These are phyloP conservation scores for Amylocystis lapponica DNA, from an alignment of 768 basidiomycete species.

Conservation along the genomic window DNA sequence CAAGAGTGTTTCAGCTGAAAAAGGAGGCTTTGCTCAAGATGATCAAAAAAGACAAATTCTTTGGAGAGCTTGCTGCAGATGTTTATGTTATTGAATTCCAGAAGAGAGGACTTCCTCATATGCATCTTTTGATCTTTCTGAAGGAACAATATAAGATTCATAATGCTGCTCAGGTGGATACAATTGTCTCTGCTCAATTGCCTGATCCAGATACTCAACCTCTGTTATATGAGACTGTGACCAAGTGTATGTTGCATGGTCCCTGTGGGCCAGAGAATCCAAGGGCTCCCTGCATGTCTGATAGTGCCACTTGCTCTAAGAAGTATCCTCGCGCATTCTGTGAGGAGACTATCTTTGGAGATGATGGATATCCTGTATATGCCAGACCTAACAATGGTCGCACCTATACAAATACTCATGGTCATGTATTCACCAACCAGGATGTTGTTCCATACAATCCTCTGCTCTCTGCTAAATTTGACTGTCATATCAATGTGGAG, in stretches of 20 bases:
- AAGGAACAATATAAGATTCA: conserved; percentile 25
- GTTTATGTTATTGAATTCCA: conserved; percentile 56
- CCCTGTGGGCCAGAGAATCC: too few relatives aligned
- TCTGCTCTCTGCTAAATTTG: conserved; percentile 27
- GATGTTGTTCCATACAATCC: conserved; percentile 39
- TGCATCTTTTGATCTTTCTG: conserved; percentile 45
- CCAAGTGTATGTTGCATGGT: conserved; percentile 41
- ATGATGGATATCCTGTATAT: conserved; percentile 38
- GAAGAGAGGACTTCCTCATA: conserved; percentile 50
- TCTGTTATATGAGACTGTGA: conserved; percentile 34
- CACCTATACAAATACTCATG: conserved; percentile 20
- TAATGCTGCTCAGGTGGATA: conserved; percentile 33
- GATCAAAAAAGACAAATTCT: conserved; percentile 34
- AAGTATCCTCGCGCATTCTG: conserved; percentile 38
- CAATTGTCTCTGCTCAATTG: conserved; percentile 33
- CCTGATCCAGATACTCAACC: conserved; percentile 38
- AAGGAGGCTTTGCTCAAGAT: conserved; percentile 26
- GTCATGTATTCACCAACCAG: conserved; percentile 27
- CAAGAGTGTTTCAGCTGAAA: conserved; percentile 41
- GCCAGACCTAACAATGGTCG: conserved; percentile 30
- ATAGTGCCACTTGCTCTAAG: conserved; percentile 36
- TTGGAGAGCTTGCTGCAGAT: conserved; percentile 37
- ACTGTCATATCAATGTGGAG: conserved; percentile 50
- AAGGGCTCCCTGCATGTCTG: conserved; percentile 37
- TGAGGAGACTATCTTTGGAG: conserved; percentile 27